Evolutionary conservation across 1,284 basidiomycete genomes (phyloP).

Genomic region (Malassezia nana): DNA sequence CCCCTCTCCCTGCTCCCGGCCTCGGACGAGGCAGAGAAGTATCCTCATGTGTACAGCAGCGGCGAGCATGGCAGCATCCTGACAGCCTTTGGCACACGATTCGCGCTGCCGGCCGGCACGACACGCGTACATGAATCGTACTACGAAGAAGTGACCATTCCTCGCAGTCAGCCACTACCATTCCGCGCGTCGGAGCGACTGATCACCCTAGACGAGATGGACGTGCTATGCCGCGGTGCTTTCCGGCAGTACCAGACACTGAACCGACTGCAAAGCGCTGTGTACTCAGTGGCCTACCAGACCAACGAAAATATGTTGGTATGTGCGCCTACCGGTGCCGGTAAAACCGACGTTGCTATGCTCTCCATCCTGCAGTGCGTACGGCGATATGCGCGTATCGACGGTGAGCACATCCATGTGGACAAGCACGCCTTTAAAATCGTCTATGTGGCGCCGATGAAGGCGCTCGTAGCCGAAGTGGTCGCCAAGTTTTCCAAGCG

Average conservation of each 20-base stretch:
- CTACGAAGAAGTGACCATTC: constrained; percentile 70
- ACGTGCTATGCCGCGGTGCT: constrained; percentile 69
- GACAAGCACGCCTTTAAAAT: constrained; percentile 65
- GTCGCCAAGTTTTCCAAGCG: constrained; percentile 83
- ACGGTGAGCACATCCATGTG: constrained; percentile 30
- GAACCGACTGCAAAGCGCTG: constrained; percentile 90
- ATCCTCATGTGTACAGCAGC: constrained; percentile 85
- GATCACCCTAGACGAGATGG: constrained; percentile 65
- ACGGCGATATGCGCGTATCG: constrained; percentile 57
- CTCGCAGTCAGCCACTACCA: constrained; percentile 71
- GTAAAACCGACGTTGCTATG: constrained; percentile 99
- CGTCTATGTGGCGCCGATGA: constrained; percentile 99
- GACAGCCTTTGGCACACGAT: constrained; percentile 64
- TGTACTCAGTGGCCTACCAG: constrained; percentile 82
- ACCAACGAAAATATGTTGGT: constrained; percentile 95
- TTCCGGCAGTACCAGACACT: constrained; percentile 79
- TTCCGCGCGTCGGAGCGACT: constrained; percentile 64
- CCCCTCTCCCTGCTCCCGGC: constrained; percentile 61
- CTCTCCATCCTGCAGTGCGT: constrained; percentile 81
- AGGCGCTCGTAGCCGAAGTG: constrained; percentile 90
- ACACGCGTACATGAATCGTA: constrained; percentile 55
- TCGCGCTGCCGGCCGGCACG: constrained; percentile 75
- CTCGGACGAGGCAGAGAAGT: constrained; percentile 56
- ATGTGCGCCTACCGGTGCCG: constrained; percentile 51
- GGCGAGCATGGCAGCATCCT: constrained; percentile 60